Base-by-base conservation (phyloP, 352 stramenopile genomes). In the Pythium vanterpoolii region DNA sequence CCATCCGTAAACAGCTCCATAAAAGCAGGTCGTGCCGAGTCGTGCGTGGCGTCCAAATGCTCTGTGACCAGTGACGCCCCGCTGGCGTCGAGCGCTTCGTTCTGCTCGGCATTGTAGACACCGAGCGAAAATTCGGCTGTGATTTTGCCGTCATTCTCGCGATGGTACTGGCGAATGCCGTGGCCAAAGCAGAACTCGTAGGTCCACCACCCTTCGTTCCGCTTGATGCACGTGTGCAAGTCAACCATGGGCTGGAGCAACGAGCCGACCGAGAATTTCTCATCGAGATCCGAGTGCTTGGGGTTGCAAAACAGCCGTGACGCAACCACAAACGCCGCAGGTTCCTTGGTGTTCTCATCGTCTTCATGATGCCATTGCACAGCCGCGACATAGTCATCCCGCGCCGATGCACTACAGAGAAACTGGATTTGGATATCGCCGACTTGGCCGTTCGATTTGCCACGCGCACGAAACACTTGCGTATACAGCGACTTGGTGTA, bases 201-300 rank as follows among this genome's bases (percentile, higher is more conserved):
- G 9, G 85, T 90, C 85, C 81, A 90, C 81, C 81, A 90, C 18
- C 84, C 82, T 71, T 94, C 85, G 34, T 84, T 92, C 19, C 82
- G 71, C 53, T 87, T 92, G 23, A 92, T 65, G 59, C 85, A 94
- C 40, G 77, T 86, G 21, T 71, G 68, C 2, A 67, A 46, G 28
- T 78, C 71, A 8, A 64, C 60, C 26, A 90, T 48, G 1, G 85
- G 83, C 43, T 72, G 67, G 44, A 91, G 56, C 48, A 92, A 58
- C 43, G 71, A 79, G 3, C 55, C 63, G 13, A 91, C 79, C 0
- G 76, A 77, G 42, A 84, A 74, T 21, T 74, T 54, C 27, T 83
- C 70, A 51, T 72, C 67, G 7, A 78, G 75, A 43, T 84, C 75
- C 14, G 73, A 67, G 56, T 86, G 63, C 54, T 77, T 70, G 9